Percentiles rank a stretch among this genome's conserved stretches.
Conservation (phyloP, 305 asterid genomes). For the Coffea humblotiana region DNA sequence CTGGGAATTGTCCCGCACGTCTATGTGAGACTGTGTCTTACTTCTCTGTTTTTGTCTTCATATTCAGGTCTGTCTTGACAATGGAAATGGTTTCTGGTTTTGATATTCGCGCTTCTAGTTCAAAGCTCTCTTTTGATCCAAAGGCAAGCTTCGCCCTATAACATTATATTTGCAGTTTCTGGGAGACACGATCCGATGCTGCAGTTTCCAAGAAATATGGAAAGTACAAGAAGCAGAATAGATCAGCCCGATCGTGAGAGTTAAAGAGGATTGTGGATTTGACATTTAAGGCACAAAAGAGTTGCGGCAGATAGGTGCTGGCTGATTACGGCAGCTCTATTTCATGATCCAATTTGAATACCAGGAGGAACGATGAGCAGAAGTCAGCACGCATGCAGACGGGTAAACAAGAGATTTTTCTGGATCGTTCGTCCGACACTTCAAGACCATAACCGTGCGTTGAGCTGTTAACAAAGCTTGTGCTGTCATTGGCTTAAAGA, state of each 20-base stretch:
- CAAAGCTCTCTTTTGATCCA: conserved; percentile 37
- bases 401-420: neutral
- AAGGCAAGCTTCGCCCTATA: conserved; percentile 47
- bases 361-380: neutral
- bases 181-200: conserved; percentile 63
- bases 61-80: conserved; percentile 80
- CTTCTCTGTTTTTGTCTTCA: neutral
- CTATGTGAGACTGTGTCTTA: neutral
- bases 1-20: neutral
- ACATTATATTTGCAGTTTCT: conserved; percentile 45
- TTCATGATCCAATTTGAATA: neutral
- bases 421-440: neutral
- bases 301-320: neutral
- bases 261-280: neutral
- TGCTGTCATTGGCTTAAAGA: too few species aligned
- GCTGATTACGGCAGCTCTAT: neutral
- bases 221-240: conserved; percentile 34
- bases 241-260: conserved; percentile 17
- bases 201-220: conserved; percentile 55
- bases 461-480: too few species aligned
- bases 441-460: too few species aligned
- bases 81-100: conserved; percentile 72
- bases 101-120: conserved; percentile 63
- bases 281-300: neutral
- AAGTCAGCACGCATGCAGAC: neutral